A percentile compares a stretch with the other conserved stretches of the same genome.
Conservation (phyloP, 108 stramenopile species). For the Pseudonitzschia multistriata region DNA sequence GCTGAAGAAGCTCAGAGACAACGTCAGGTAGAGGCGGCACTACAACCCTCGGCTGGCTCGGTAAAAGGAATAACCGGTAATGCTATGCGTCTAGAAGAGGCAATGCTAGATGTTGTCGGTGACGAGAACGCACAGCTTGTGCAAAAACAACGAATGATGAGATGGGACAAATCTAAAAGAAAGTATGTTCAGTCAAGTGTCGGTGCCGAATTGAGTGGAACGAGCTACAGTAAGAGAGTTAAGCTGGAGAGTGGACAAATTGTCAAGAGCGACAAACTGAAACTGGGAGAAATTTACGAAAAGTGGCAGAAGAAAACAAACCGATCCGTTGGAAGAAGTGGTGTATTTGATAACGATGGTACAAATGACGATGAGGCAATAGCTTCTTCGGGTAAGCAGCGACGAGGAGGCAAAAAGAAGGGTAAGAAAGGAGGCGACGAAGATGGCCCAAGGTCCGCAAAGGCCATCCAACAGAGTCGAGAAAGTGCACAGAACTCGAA, state of each 20-base stretch:
- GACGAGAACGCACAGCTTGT: constrained; percentile 92
- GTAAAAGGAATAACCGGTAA: constrained; percentile 49
- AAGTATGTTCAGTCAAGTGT: constrained; percentile 91
- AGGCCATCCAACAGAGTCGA: constrained; percentile 72
- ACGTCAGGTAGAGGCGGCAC: constrained; percentile 80
- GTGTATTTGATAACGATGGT: constrained; percentile 82
- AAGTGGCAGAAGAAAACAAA: constrained; percentile 97
- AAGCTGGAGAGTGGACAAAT: constrained; percentile 82
- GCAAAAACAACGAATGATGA: constrained; percentile 87
- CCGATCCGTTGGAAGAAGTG: constrained; percentile 78
- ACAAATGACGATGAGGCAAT: constrained; percentile 40
- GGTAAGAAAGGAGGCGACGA: constrained; percentile 25
- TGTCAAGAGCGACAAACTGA: constrained; percentile 87
- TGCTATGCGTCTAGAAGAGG: constrained; percentile 80
- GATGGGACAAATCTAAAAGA: constrained; percentile 95
- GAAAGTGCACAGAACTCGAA: constrained; percentile 71
- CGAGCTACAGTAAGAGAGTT: constrained; percentile 73
- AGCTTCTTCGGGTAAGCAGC: constrained; percentile 17
- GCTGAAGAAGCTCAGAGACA: constrained; percentile 61
- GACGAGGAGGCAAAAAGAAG: constrained; percentile 33
- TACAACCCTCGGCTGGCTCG: constrained; percentile 73
- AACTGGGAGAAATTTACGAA: constrained; percentile 92
- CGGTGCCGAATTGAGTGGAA: constrained; percentile 74
- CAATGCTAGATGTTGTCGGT: constrained; percentile 93
- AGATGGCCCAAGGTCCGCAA: constrained; percentile 50